Evolutionary conservation across 2,329 filamentous ascomycete genomes (phyloP).

Genomic region (Elsinoe perseae): DNA sequence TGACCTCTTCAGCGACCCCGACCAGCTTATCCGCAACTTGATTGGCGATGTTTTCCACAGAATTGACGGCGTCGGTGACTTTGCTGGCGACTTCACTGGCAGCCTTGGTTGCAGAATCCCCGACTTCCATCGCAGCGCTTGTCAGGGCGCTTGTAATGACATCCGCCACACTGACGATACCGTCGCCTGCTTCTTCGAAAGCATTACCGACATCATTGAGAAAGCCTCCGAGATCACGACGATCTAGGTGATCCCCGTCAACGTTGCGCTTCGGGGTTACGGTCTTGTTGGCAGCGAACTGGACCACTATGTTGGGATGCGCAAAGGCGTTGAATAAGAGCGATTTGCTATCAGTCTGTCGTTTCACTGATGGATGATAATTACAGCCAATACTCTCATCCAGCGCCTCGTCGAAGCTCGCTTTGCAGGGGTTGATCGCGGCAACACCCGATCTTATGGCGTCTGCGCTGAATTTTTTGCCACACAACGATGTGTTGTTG

Average conservation of each 20-base stretch:
- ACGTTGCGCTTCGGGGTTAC: background rate
- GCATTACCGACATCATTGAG: background rate
- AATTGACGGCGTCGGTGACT: background rate
- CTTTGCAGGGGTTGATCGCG: background rate
- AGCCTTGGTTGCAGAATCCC: background rate
- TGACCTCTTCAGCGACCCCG: background rate
- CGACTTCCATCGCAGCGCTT: background rate
- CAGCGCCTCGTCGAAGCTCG: background rate
- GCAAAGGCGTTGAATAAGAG: background rate
- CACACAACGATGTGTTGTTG: background rate
- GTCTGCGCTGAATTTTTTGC: background rate
- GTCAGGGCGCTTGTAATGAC: background rate
- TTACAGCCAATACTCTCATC: background rate
- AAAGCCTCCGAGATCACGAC: background rate
- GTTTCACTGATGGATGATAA: background rate
- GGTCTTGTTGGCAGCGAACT: background rate
- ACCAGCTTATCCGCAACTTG: background rate
- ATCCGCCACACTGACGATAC: background rate
- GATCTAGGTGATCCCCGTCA: background rate
- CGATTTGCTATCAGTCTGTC: background rate
- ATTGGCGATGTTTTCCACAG: background rate
- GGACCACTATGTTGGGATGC: background rate
- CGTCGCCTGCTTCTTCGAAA: background rate
- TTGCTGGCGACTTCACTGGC: background rate
- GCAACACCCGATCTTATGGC: background rate